phyloP scores from a whole-genome alignment of 2,329 filamentous ascomycete genomes.

The Golovinomyces cichoracearum region DNA sequence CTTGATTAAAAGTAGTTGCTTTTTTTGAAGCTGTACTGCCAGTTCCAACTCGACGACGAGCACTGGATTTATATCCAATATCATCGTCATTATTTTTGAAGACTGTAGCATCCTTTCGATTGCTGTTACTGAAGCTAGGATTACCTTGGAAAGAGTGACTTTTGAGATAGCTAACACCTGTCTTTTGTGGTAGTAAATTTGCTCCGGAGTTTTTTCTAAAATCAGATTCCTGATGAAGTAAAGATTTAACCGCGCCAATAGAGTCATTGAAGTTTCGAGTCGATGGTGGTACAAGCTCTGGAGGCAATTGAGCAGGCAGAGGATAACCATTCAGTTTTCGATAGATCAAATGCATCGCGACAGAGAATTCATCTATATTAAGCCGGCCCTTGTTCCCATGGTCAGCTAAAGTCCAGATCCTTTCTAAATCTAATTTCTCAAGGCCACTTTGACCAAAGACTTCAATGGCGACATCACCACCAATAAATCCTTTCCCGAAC shows the following conservation, averaged over 20 bases:
- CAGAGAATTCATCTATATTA: conserved; percentile 89
- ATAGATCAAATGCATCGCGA: conserved; percentile 98
- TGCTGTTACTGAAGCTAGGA: conserved; percentile 27
- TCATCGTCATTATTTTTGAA: conserved; percentile 93
- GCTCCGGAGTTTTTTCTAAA: conserved; percentile 70
- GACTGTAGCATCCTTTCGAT: conserved; percentile 80
- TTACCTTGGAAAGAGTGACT: conserved; percentile 65
- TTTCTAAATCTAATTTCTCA: conserved; percentile 68
- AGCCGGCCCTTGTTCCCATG: conserved; percentile 81
- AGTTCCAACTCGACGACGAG: conserved; percentile 52
- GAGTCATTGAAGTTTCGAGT: conserved; percentile 82
- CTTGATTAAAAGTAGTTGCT: conserved; percentile 47
- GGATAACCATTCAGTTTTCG: conserved; percentile 90
- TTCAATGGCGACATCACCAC: conserved; percentile 77
- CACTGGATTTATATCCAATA: conserved; percentile 78
- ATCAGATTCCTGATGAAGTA: conserved; percentile 75
- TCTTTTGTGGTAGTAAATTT: conserved; percentile 75
- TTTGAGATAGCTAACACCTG: conserved; percentile 95
- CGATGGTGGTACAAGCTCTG: conserved; percentile 82
- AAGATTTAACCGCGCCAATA: conserved; percentile 72
- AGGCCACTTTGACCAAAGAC: conserved; percentile 92
- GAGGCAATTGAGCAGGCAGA: conserved; percentile 59
- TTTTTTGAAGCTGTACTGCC: conserved; percentile 57
- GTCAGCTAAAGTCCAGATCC: conserved; percentile 84
- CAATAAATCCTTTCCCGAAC: conserved; percentile 73